These are phyloP conservation scores for Penicillium riverlandense DNA, from an alignment of 495 filamentous ascomycete genomes.

Conservation along the genomic window DNA sequence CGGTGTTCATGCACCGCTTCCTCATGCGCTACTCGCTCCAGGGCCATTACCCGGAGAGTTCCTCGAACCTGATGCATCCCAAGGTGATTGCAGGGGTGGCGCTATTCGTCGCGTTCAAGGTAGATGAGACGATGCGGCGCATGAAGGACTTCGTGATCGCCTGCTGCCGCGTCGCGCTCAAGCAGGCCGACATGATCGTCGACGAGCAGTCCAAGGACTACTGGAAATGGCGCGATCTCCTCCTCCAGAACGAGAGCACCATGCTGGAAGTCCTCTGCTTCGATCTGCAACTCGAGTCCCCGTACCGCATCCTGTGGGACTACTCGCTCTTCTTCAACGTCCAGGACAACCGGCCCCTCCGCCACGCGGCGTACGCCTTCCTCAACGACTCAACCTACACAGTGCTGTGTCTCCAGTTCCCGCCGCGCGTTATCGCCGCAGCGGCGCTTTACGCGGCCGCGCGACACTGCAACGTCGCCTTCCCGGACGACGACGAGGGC, in stretches of 20 bases:
- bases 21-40: slow-evolving; percentile 71
- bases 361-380: slow-evolving; percentile 85
- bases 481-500: slow-evolving; percentile 67
- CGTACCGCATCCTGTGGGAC: slow-evolving; percentile 74
- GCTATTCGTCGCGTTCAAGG: slow-evolving; percentile 91
- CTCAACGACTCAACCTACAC: slow-evolving; percentile 84
- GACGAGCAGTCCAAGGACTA: slow-evolving; percentile 96
- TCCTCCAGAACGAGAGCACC: slow-evolving; percentile 82
- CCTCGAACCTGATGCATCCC: slow-evolving; percentile 54
- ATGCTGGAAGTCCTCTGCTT: slow-evolving; percentile 91
- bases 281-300: slow-evolving; percentile 79
- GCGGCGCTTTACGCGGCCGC: slow-evolving; percentile 81
- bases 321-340: slow-evolving; percentile 61
- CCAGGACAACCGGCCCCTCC: slow-evolving; percentile 64
- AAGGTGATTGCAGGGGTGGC: slow-evolving; percentile 86
- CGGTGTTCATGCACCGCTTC: slow-evolving; percentile 89
- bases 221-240: slow-evolving; percentile 93
- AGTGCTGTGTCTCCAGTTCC: slow-evolving; percentile 74
- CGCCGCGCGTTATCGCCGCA: slow-evolving; percentile 71
- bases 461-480: slow-evolving; percentile 56
- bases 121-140: slow-evolving; percentile 90
- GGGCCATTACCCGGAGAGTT: slow-evolving; percentile 46
- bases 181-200: slow-evolving; percentile 75
- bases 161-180: slow-evolving; percentile 89
- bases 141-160: slow-evolving; percentile 89